These are phyloP conservation scores for Suillus lakei DNA, from an alignment of 768 basidiomycete species.

Conservation along the genomic window DNA sequence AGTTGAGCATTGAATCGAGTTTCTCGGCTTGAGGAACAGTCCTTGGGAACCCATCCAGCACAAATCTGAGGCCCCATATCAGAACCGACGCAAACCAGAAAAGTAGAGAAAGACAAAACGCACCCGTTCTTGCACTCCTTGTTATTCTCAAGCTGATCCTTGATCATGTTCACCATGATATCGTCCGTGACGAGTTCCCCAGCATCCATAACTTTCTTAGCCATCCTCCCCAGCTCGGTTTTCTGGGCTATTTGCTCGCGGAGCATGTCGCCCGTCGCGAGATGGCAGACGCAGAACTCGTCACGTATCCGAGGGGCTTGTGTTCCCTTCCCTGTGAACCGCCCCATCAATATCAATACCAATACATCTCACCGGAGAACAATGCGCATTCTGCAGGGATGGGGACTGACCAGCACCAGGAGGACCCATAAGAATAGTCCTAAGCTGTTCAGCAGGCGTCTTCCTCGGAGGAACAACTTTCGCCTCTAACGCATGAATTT, in stretches of 20 bases:
- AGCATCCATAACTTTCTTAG: slow-evolving; percentile 97
- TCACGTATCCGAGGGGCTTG: slow-evolving; percentile 94
- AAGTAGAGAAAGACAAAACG: slow-evolving; percentile 38
- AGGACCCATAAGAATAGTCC: slow-evolving; percentile 94
- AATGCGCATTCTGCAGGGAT: not conserved
- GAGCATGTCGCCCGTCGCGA: slow-evolving; percentile 99
- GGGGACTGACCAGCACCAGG: slow-evolving; percentile 86
- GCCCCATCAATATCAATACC: not conserved
- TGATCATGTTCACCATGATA: slow-evolving; percentile 98
- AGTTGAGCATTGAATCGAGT: slow-evolving; percentile 87
- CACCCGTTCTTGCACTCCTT: slow-evolving; percentile 94
- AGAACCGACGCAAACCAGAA: not conserved
- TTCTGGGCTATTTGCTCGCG: slow-evolving; percentile 90
- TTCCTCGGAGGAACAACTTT: slow-evolving; percentile 49
- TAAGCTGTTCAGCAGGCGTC: slow-evolving; percentile 77
- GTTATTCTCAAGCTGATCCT: slow-evolving; percentile 93
- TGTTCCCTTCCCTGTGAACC: slow-evolving; percentile 87
- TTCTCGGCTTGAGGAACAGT: slow-evolving; percentile 97
- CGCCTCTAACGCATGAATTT: slow-evolving; percentile 81
- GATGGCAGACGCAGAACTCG: slow-evolving; percentile 95
- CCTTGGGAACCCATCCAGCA: slow-evolving; percentile 98
- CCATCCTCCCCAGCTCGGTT: slow-evolving; percentile 86
- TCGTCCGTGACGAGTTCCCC: slow-evolving; percentile 97
- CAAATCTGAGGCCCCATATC: slow-evolving; percentile 65
- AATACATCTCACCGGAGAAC: not conserved